Evolutionary conservation across 192 early-diverging fungal genomes (phyloP), one percentile per base, ranked within the genome.

Genomic region (Ambispora gerdemannii): DNA sequence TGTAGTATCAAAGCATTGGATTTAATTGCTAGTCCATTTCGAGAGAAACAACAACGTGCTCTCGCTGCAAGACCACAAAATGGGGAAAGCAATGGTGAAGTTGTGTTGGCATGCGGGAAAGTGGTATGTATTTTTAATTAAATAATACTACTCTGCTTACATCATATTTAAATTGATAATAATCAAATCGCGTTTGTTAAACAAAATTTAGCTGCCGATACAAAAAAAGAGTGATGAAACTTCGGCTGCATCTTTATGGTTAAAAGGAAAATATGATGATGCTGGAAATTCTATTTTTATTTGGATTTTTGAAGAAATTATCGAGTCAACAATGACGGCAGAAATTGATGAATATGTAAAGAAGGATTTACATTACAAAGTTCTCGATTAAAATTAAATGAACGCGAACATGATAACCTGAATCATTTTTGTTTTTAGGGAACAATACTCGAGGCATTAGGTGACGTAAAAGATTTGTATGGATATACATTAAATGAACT

Each of bases 231-330:
- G 84, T 64, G 75, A 80, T 0, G 72, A 79, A 31, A 79, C 74
- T 8, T 79, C 83, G 35, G 81, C 86, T 53, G 87, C 87, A 20
- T 83, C 84, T 4, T 70, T 88, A 10, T 88, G 87, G 87, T 75
- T 88, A 30, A 88, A 88, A 52, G 80, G 78, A 20, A 84, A 84
- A 55, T 76, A 43, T 38, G 79, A 80, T 56, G 69, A 77, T 30
- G 27, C 50, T 52, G 85, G 79, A 3, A 70, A 78, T 27, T 49
- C 64, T 1, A 71, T 88, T 28, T 82, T 81, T 27, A 84, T 88
- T 3, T 88, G 87, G 87, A 82, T 88, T 32, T 84, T 88, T 71
- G 85, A 88, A 61, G 84, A 87, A 47, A 85, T 87, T 50, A 76
- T 79, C 24, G 85, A 88, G 67, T 74, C 74, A 0, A 76, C 70